Base-by-base conservation (phyloP, 306 rosid species). In the Begonia loranthoides region DNA sequence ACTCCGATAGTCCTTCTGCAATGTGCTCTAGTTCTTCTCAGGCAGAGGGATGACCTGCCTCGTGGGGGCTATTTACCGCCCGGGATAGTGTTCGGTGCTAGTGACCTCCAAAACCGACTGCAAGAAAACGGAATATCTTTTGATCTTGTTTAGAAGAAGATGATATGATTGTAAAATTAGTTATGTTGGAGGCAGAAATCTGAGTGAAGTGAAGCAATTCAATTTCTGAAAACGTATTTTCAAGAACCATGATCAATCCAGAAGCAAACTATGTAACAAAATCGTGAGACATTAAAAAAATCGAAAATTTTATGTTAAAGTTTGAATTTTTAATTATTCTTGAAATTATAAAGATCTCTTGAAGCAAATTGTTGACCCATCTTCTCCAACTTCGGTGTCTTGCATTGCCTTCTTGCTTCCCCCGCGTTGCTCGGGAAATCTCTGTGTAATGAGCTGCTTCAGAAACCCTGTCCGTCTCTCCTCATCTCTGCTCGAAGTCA, bases 1-100 rank as follows among this genome's bases (percentile, higher is more conserved):
- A 89, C 97, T 1, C 90, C 95, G 1, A 84, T 84, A 62, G 70
- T 80, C 56, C 70, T 89, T 38, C 45, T 89, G 62, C 94, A 89
- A 61, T 84, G 94, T 64, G 93, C 93, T 49, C 86, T 79, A 3
- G 50, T 82, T 54, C 67, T 77, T 81, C 84, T 71, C 41, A 60
- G 62, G 60, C 86, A 84, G 65, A 71, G 90, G 4, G 64, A 69
- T 0, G 55, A 45, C 56, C 78, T 89, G n/a, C 97, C 90, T 17
- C 75, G 70, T 56, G 93, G 93, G 51, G 97, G 97, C 63, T 75
- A 63, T 52, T 64, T 65, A 49, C 63, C 90, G 13, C 83, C 95
- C 21, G 95, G 94, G 39, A 75, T 84, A 67, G 70, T 84, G 33
- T 89, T 84, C 62, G 97, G 95, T 33, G 64, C 93, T 34, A 84